Evolutionary conservation across 1,139 yeast genomes (phyloP).

Genomic region (Diutina rugosa): DNA sequence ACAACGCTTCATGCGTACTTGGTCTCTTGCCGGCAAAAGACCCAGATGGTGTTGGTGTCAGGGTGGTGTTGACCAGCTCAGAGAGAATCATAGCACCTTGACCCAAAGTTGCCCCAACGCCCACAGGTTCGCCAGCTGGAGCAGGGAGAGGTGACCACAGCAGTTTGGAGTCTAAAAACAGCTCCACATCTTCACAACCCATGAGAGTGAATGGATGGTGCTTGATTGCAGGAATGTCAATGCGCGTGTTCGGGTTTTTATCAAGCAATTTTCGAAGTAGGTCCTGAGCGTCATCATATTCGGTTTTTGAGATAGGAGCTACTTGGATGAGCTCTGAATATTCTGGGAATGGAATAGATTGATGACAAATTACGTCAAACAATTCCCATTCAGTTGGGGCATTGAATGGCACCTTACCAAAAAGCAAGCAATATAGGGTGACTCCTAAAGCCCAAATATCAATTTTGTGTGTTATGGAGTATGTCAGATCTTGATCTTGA

Average conservation of each 20-base stretch:
- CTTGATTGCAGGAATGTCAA: slow-evolving; percentile 64
- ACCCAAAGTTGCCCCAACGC: slow-evolving; percentile 8
- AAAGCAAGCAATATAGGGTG: slow-evolving; percentile 76
- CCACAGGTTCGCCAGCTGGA: slow-evolving; percentile 16
- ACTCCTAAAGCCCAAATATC: slow-evolving; percentile 98
- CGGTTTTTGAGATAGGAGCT: slow-evolving; percentile 26
- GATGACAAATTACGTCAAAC: slow-evolving; percentile 68
- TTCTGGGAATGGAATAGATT: slow-evolving; percentile 49
- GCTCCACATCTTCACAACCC: slow-evolving; percentile 24
- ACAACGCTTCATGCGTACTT: slow-evolving; percentile 10
- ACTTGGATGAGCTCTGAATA: slow-evolving; percentile 28
- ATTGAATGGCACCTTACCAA: slow-evolving; percentile 82
- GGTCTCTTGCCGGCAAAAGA: slow-evolving; percentile 24
- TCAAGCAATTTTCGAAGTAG: slow-evolving; percentile 49
- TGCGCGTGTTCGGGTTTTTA: slow-evolving; percentile 60
- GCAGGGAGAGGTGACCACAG: slow-evolving; percentile 15
- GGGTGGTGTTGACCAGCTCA: slow-evolving; percentile 10
- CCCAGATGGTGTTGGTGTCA: slow-evolving; percentile 9
- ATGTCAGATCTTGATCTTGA: slow-evolving; percentile 24
- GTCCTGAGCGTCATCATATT: slow-evolving; percentile 53
- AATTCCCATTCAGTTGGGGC: slow-evolving; percentile 83
- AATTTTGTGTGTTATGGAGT: slow-evolving; percentile 58
- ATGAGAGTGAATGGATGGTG: slow-evolving; percentile 64
- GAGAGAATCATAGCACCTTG: slow-evolving; percentile 20
- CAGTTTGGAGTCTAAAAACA: slow-evolving; percentile 12